Evolutionary conservation across 1,284 basidiomycete genomes (phyloP).

Genomic region (Heterobasidion parviporum): DNA sequence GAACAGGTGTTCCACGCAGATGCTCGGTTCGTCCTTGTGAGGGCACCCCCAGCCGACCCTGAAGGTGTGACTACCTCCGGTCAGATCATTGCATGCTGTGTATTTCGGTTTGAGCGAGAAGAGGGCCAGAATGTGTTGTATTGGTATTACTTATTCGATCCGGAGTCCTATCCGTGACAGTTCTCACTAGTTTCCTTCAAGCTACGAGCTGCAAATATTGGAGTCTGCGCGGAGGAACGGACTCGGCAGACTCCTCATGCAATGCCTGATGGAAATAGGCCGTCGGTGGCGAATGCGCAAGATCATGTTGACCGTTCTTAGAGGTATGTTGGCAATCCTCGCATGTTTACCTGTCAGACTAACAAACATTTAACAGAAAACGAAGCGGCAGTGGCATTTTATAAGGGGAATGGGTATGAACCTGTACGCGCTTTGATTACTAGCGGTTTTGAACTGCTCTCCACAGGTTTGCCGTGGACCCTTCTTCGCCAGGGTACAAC

Average conservation of each 20-base stretch:
- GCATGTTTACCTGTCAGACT: neutral
- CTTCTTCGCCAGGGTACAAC: constrained; percentile 41
- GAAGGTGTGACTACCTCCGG: constrained; percentile 9
- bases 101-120: constrained; percentile 70
- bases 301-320: constrained; percentile 66
- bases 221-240: constrained; percentile 36
- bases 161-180: neutral
- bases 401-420: constrained; percentile 44
- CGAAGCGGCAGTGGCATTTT: constrained; percentile 42
- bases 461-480: constrained; percentile 46
- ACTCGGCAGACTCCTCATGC: constrained; percentile 46
- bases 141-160: constrained; percentile 38
- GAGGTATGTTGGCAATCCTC: constrained; percentile 32
- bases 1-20: constrained; percentile 50
- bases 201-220: constrained; percentile 67
- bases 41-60: constrained; percentile 8
- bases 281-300: constrained; percentile 50
- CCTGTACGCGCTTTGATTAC: neutral
- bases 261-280: constrained; percentile 41
- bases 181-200: constrained; percentile 18
- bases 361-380: constrained; percentile 35
- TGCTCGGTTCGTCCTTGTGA: constrained; percentile 52
- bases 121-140: constrained; percentile 50
- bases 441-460: neutral
- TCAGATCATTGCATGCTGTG: constrained; percentile 40